phyloP scores from a whole-genome alignment of 257 asterid species.

The Sherardia arvensis region DNA sequence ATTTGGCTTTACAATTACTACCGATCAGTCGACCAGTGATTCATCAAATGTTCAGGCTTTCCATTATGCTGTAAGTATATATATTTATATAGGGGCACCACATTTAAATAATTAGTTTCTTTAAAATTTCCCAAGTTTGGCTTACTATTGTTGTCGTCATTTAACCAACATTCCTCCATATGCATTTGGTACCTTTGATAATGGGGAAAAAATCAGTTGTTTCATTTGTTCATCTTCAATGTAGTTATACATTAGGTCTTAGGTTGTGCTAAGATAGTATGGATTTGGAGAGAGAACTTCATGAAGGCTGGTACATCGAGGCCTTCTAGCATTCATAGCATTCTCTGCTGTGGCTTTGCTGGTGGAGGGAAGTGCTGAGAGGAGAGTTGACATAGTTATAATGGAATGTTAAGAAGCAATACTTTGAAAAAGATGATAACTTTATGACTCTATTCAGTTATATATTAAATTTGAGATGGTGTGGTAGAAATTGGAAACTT shows the following conservation, averaged over 20 bases:
- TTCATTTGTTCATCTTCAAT: background rate
- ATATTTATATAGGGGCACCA: conserved; percentile 11
- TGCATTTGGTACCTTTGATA: background rate
- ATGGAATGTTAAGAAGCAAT: background rate
- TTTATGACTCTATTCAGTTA: background rate
- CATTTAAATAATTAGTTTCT: background rate
- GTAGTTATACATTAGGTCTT: background rate
- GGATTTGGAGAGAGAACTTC: background rate
- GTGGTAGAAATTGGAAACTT: background rate
- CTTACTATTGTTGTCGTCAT: background rate
- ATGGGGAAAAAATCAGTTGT: background rate
- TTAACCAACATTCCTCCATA: background rate
- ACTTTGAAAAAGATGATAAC: background rate
- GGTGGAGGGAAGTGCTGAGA: background rate
- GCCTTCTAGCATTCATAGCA: too few relatives aligned
- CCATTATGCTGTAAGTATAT: conserved; percentile 90
- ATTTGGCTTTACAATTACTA: conserved; percentile 78
- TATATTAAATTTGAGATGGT: background rate
- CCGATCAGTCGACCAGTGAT: conserved; percentile 60
- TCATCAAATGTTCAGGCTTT: conserved; percentile 55
- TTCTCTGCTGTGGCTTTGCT: too few relatives aligned
- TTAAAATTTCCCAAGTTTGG: background rate
- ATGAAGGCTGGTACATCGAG: background rate
- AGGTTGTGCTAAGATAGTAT: background rate
- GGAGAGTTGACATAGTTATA: background rate